Base-by-base conservation (phyloP, 805 yeast species). In the Metschnikowia koreensis region DNA sequence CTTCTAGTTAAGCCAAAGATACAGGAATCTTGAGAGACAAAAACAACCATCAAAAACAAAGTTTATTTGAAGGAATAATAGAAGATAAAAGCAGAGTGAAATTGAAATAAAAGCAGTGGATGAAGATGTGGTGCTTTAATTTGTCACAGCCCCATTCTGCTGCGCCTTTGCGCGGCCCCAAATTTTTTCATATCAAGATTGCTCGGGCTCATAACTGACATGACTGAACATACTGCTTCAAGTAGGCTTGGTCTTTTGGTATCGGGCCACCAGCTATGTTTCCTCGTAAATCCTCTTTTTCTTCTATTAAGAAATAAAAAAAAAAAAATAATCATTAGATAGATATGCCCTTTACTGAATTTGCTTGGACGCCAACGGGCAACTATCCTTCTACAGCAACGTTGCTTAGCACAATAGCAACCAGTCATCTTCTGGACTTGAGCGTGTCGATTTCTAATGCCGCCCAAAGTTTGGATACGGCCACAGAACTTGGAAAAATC, bases 341-440 rank as follows among this genome's bases (percentile, higher is more conserved):
- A 6, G 8, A 15, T 9, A 15, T 15, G 39, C 39, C 16, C 13
- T 12, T 37, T 37, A 37, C 39, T 37, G 41, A 17, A 7, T 38
- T 38, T 17, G 41, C 27, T 11, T 31, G 26, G 28, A 13, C 38
- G 11, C 38, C 38, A 13, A 17, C 15, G 15, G 46, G 36, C 12
- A 34, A 29, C 4, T 11, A 13, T 36, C 41, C 50, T 1, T 40
- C 73, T 7, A 61, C 69, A 7, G 48, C 63, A 6, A 69, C 73
- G 2, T 60, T 66, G 6, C 56, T 70, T 39, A 48, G 56, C 12
- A 52, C 63, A n/a, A 54, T 68, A 22, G 58, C 61, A 38, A 60
- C 71, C 10, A 59, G 63, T 16, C 58, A 61, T 41, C 53, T 63
- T 7, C 40, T 65, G 3, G 64, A 53, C 7, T 61, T 70, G 40